These are phyloP conservation scores for Russula foetens DNA, from an alignment of 768 basidiomycete species.

Conservation along the genomic window DNA sequence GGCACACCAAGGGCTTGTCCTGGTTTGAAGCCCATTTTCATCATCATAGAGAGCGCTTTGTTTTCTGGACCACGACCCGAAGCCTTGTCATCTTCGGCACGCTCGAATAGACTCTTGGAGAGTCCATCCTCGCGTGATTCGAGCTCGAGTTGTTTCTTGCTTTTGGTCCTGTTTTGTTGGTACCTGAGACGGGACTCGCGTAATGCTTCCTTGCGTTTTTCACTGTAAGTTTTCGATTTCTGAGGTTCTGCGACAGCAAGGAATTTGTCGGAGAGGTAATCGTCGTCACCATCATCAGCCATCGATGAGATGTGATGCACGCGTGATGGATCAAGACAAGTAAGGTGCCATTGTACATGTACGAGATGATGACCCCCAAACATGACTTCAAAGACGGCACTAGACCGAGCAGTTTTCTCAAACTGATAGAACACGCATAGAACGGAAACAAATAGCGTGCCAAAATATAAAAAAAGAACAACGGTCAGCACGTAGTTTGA, in stretches of 20 bases:
- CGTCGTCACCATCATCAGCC: slow-evolving; percentile 65
- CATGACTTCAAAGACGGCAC: slow-evolving; percentile 8
- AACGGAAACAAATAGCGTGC: slow-evolving; percentile 16
- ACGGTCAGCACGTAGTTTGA: slow-evolving; percentile 16
- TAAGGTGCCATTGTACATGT: slow-evolving; percentile 11
- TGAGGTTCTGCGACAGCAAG: slow-evolving; percentile 36
- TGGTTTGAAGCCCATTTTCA: slow-evolving; percentile 89
- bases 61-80: slow-evolving; percentile 43
- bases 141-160: slow-evolving; percentile 57
- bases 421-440: slow-evolving; percentile 13
- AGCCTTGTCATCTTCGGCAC: slow-evolving; percentile 54
- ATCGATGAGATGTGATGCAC: slow-evolving; percentile 29
- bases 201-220: slow-evolving; percentile 59
- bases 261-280: slow-evolving; percentile 88
- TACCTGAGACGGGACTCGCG: slow-evolving; percentile 52
- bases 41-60: slow-evolving; percentile 85
- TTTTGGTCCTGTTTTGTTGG: slow-evolving; percentile 58
- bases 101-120: slow-evolving; percentile 71
- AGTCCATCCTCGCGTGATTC: slow-evolving; percentile 75
- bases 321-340: slow-evolving; percentile 13
- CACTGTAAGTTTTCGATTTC: slow-evolving; percentile 55
- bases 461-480: slow-evolving; percentile 16
- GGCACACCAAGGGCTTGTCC: slow-evolving; percentile 65
- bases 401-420: slow-evolving; percentile 15
- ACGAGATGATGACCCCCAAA: slow-evolving; percentile 8